These are phyloP conservation scores for Lactuca saligna DNA, from an alignment of 129 eudicot species.

Conservation along the genomic window DNA sequence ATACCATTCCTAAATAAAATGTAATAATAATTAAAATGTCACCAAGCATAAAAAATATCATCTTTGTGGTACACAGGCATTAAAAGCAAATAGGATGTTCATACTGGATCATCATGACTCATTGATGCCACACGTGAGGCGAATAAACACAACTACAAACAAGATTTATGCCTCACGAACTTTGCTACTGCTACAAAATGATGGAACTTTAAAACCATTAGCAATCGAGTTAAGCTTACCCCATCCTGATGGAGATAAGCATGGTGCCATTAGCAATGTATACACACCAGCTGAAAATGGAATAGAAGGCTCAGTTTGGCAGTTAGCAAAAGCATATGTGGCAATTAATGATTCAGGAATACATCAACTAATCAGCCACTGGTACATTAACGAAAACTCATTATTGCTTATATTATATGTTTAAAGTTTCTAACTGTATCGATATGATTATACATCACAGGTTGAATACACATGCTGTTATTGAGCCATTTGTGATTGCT, in stretches of 20 bases:
- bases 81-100: constrained; percentile 41
- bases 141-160: constrained; percentile 53
- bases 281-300: constrained; percentile 60
- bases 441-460: constrained; percentile 8
- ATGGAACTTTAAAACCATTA: constrained; percentile 65
- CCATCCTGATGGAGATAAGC: constrained; percentile 47
- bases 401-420: not conserved
- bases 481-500: constrained; percentile 56
- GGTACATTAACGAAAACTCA: constrained; percentile 38
- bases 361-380: constrained; percentile 80
- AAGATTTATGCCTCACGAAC: constrained; percentile 73
- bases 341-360: constrained; percentile 68
- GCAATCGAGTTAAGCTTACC: constrained; percentile 73
- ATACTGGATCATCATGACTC: constrained; percentile 72
- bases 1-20: not conserved
- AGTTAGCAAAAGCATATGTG: constrained; percentile 77
- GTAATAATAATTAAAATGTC: too few relatives aligned
- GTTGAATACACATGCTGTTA: constrained; percentile 48
- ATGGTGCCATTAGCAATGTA: constrained; percentile 52
- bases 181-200: constrained; percentile 46
- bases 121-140: constrained; percentile 62
- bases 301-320: constrained; percentile 59
- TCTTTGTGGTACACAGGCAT: constrained; percentile 34
- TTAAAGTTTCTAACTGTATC: not conserved
- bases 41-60: not conserved